Evolutionary conservation across 2,329 filamentous ascomycete species (phyloP), one percentile per base, ranked within the genome.

Genomic region (Fusarium sp.): DNA sequence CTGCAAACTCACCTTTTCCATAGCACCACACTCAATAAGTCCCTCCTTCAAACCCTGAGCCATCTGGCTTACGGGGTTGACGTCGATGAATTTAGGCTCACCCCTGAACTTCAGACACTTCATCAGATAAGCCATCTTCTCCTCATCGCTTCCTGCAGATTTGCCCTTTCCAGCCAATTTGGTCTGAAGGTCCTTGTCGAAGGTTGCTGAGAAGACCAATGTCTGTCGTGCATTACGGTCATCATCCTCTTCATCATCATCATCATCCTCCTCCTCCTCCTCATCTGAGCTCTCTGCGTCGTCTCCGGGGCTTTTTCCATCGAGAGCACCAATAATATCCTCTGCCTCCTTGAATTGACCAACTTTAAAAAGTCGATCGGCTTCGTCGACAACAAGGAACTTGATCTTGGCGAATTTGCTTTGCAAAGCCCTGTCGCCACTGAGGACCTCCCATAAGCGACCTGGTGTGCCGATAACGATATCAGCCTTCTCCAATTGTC

Each of bases 291-390:
- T 83, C 21, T 88, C 85, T 8, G 87, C 85, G 6, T 84, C 83
- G 3, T 86, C 86, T 10, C 89, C 86, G 4, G 94, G 92, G 50
- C 94, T 91, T 43, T 88, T 84, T 33, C 91, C 88, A 78, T 98
- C 94, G 15, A 99, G 84, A 0, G 94, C 90, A 64, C 91, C 91
- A 21, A 99, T 83, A 28, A 99, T 97, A 64, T 97, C 92, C 74
- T 95, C 92, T 9, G 95, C 91, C 81, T 99, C 96, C 81, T 98
- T 96, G 84, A 97, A 99, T 79, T 98, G 94, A 0, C 96, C 96
- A 74, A 97, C 93, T 59, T 94, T 96, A 69, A 99, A 88, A 23
- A 99, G 86, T 59, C 96, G 89, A 84, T 99, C 96, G 0, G 96
- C 96, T 82, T 99, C 96, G 77, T 99, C 96, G 2, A 99, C 88